phyloP scores from a whole-genome alignment of 306 rosid species.

The Inga oerstediana region DNA sequence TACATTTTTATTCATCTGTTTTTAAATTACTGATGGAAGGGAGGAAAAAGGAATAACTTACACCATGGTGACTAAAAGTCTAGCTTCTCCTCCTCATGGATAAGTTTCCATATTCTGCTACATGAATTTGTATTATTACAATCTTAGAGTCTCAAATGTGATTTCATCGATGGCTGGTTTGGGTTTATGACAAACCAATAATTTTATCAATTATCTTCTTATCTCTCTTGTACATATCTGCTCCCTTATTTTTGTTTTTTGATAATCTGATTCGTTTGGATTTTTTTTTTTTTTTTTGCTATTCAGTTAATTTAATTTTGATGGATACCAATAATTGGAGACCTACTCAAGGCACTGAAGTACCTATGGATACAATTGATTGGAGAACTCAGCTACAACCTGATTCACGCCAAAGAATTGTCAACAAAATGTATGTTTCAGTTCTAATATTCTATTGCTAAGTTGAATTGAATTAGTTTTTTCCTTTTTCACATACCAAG shows the following conservation, averaged over 20 bases:
- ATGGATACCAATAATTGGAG: constrained; percentile 57
- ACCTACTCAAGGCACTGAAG: constrained; percentile 46
- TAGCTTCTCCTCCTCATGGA: constrained; percentile 4
- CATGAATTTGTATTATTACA: constrained; percentile 20
- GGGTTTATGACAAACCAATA: constrained; percentile 11
- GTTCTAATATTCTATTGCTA: constrained; percentile 15
- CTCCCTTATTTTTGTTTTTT: constrained; percentile 8
- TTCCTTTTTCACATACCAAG: neutral
- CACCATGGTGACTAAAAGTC: neutral
- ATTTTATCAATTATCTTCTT: constrained; percentile 14
- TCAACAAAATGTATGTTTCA: constrained; percentile 52
- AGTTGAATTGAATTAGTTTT: constrained; percentile 14
- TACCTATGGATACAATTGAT: constrained; percentile 46
- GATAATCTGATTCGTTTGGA: constrained; percentile 27
- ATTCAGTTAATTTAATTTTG: constrained; percentile 23
- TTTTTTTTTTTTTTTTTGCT: neutral
- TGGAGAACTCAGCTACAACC: constrained; percentile 49
- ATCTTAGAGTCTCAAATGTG: constrained; percentile 4
- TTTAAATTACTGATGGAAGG: no score
- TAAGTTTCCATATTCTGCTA: constrained; percentile 2
- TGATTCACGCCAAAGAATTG: constrained; percentile 58
- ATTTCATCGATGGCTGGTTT: constrained; percentile 17
- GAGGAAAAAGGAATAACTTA: no score
- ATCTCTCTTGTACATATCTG: neutral
- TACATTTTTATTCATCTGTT: no score